Base-by-base conservation (phyloP, 805 yeast species). In the Hagleromyces aurorensis region DNA sequence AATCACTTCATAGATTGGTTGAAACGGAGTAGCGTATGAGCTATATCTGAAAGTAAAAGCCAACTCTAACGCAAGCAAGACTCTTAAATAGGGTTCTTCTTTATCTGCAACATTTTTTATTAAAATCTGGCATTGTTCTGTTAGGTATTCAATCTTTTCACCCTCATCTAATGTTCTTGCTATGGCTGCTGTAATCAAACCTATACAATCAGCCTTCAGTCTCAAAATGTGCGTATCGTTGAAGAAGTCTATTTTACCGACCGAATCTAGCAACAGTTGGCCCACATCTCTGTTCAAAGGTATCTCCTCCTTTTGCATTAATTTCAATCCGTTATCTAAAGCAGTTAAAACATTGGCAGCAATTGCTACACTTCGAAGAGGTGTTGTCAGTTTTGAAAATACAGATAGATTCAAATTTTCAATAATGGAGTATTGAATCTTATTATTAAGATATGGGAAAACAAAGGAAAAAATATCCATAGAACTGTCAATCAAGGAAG, bases 351-450 rank as follows among this genome's bases (percentile, higher is more conserved):
- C 52, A 46, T 87, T 87, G 4, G 78, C 62, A 1, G 67, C 54
- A 6, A 79, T 63, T 0, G 87, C 82, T 0, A 53, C 50, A 11
- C 54, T 50, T 20, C 67, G 55, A 6, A 60, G 46, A 2, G 53
- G 41, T 4, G 46, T 48, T 2, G 57, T 46, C 4, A 50, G 40
- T 31, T 65, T 57, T 16, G 72, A 62, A 27, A 70, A 60, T 20
- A 78, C 37, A 11, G 68, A 63, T 3, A 78, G 62, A 40, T 86
- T 69, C 38, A 91, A 56, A 31, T 77, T 82, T 46, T 89, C 96
- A 13, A 91, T 55, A n/a, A 91, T 65, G 1, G 96, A 85, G 34
- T 79, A 77, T 47, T 89, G 96, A 30, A 91, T 80, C 38, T 84
- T 82, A 4, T 72, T 57, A 6, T 87, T 73, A 41, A 89, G 68